Evolutionary conservation across 1,284 basidiomycete genomes (phyloP).

Genomic region (Boletellus dicymbophilus): DNA sequence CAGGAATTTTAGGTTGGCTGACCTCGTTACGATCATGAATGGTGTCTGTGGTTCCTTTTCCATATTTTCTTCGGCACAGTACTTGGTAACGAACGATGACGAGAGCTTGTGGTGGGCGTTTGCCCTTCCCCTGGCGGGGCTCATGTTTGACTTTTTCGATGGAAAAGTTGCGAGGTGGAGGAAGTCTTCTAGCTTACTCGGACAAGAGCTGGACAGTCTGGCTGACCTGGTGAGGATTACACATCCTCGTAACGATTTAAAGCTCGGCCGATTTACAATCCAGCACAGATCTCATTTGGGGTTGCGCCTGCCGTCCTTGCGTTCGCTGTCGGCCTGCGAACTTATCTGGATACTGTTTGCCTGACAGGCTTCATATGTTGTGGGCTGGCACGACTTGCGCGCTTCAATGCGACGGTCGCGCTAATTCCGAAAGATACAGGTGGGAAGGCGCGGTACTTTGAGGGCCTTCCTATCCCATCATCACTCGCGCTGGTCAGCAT

Average conservation of each 20-base stretch:
- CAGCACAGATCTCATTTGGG: slow-evolving; percentile 93
- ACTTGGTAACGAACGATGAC: slow-evolving; percentile 82
- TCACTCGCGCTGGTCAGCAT: slow-evolving; percentile 81
- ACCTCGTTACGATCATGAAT: slow-evolving; percentile 99
- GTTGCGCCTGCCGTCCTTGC: slow-evolving; percentile 94
- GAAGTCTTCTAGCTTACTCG: slow-evolving; percentile 94
- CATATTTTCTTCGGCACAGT: slow-evolving; percentile 90
- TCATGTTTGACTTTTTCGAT: slow-evolving; percentile 98
- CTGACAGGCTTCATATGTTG: slow-evolving; percentile 94
- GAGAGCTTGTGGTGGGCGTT: slow-evolving; percentile 86
- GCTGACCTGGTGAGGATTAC: slow-evolving; percentile 80
- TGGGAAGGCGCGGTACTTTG: slow-evolving; percentile 95
- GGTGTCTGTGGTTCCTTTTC: slow-evolving; percentile 98
- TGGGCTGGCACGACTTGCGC: slow-evolving; percentile 93
- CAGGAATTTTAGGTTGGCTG: slow-evolving; percentile 97
- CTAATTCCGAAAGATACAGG: slow-evolving; percentile 85
- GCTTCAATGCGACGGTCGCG: slow-evolving; percentile 99
- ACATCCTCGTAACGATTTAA: background rate
- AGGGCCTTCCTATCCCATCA: slow-evolving; percentile 96
- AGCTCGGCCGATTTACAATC: slow-evolving; percentile 3
- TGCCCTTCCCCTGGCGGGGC: slow-evolving; percentile 89
- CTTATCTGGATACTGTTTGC: slow-evolving; percentile 85
- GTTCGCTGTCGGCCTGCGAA: slow-evolving; percentile 89
- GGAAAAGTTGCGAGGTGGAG: slow-evolving; percentile 98
- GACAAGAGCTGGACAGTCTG: slow-evolving; percentile 96